Conservation (phyloP, 257 asterid genomes). For the Galeopsis tetrahit region DNA sequence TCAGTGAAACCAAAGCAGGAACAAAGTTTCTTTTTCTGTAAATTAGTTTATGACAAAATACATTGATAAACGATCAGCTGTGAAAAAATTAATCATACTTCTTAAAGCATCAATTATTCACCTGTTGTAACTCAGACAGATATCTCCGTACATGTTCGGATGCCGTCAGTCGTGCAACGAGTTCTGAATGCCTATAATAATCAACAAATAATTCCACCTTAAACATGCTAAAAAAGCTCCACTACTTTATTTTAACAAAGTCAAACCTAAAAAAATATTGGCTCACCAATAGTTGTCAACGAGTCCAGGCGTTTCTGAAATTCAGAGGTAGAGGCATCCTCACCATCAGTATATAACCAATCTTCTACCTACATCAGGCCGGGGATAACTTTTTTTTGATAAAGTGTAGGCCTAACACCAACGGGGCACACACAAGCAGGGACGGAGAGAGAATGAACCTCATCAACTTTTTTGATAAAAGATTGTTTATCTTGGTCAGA, state of each 20-base stretch:
- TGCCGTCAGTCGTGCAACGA: constrained; percentile 90
- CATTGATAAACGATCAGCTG: background rate
- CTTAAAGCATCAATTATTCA: constrained; percentile 31
- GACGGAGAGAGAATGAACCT: constrained; percentile 60
- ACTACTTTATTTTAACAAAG: constrained; percentile 25
- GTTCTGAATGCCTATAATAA: constrained; percentile 76
- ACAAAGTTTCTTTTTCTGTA: background rate
- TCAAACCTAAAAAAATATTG: constrained; percentile 83
- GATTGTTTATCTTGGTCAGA: constrained; percentile 78
- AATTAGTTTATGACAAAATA: constrained; percentile 5
- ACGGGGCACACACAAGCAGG: background rate
- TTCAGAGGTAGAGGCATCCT: constrained; percentile 93
- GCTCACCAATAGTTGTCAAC: constrained; percentile 90
- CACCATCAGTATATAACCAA: constrained; percentile 99
- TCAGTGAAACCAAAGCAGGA: background rate
- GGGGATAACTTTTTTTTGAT: constrained; percentile 21
- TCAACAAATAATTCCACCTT: no score
- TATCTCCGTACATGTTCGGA: constrained; percentile 70
- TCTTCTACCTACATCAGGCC: constrained; percentile 89
- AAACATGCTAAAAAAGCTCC: constrained; percentile 12
- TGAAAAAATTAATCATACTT: background rate
- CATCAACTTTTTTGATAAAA: constrained; percentile 80
- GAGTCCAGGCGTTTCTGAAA: constrained; percentile 77
- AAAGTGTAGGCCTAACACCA: no score
- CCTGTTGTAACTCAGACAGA: constrained; percentile 75